Percentiles rank a stretch among this genome's conserved stretches.
Evolutionary conservation across 73 alveolate genomes (phyloP).

Genomic region (Stentor roeselii): DNA sequence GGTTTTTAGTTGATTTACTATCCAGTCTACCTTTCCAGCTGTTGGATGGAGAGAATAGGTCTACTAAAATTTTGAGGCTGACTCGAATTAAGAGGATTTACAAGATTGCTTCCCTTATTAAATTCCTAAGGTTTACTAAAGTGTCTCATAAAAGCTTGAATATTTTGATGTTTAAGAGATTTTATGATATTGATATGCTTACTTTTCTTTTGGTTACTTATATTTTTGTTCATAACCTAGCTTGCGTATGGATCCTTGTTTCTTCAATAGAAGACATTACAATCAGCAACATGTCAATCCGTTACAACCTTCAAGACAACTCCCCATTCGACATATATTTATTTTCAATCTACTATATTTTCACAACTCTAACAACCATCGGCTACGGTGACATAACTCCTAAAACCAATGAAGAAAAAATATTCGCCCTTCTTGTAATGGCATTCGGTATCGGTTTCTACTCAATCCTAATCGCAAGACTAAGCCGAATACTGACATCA

Average conservation of each 20-base stretch:
- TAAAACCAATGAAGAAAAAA: constrained; percentile 44
- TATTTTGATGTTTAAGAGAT: not conserved
- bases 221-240: not conserved
- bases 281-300: not conserved
- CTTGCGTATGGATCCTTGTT: not conserved
- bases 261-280: not conserved
- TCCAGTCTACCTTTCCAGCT: not conserved
- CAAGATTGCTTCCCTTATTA: not conserved
- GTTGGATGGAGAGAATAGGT: not conserved
- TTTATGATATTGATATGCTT: not conserved
- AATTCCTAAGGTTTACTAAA: not conserved
- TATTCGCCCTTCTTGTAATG: constrained; percentile 32
- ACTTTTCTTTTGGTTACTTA: not conserved
- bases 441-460: constrained; percentile 53
- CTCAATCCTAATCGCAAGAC: constrained; percentile 40
- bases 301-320: not conserved
- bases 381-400: constrained; percentile 75
- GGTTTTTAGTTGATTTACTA: constrained; percentile 53
- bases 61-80: not conserved
- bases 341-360: constrained; percentile 55
- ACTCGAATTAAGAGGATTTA: not conserved
- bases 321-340: constrained; percentile 25
- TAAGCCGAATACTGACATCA: constrained; percentile 29
- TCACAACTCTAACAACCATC: constrained; percentile 53
- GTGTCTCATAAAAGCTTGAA: not conserved